Base-by-base conservation (phyloP, 2,329 filamentous ascomycete species). In the Fusarium sp. region DNA sequence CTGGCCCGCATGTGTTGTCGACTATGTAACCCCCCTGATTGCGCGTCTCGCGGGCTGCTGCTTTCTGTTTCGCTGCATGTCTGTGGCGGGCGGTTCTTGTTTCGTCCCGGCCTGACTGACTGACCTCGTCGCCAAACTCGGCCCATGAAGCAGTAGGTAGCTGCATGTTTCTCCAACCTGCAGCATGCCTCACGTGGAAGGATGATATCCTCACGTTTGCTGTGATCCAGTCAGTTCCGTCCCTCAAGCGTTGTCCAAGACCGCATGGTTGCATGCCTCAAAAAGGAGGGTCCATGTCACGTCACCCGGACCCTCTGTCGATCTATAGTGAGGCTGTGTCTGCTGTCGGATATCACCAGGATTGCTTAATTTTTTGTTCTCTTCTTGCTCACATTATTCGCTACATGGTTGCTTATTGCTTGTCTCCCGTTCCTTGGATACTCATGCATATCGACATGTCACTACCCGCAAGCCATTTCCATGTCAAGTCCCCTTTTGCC, bases 241-340 rank as follows among this genome's bases (percentile, higher is more conserved):
- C 18, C 18, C 18, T 42, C 38, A 20, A 40, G 16, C 10, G 9
- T 20, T 40, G 38, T 40, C 18, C 40, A 42, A 42, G 27, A 13
- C 20, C 10, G 31, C 51, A 54, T 56, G 53, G 23, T 29, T 40
- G 50, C 50, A 54, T 40, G 38, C 42, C 34, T 63, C 57, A 46
- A 36, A 38, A 38, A 33, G 53, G 53, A 56, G 53, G 36, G 56
- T 51, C 53, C 29, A 61, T 70, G 67, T 64, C 64, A 70, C 67
- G 55, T 70, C 62, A 69, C 67, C 36, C 51, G 40, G 55, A 65
- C 46, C 61, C 60, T 62, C 64, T 62, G 64, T 68, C 61, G 67
- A 70, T 65, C 64, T 53, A 31, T 33, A 50, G 16, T 46, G 68
- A 70, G 68, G 60, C 68, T 68, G 64, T 65, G 67, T 64, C 40